Evolutionary conservation across 352 stramenopile genomes (phyloP), one percentile per base, ranked within the genome.

Genomic region (Pythium aristosporum): DNA sequence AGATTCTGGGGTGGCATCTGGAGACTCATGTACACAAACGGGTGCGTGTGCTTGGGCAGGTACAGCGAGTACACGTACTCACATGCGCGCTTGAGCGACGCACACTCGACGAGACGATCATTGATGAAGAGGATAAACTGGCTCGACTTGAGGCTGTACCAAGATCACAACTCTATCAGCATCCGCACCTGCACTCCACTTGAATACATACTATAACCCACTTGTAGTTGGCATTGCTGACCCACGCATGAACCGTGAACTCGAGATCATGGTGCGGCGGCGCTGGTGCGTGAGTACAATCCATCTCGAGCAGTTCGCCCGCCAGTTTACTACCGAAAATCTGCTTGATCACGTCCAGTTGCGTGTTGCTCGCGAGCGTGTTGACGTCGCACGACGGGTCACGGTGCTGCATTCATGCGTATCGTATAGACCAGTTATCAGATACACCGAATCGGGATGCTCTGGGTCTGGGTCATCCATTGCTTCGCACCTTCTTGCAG

Each of bases 21-120:
- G 32, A 99, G 75, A n/a, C 85, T 91, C n/a, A 99, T 72, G 79
- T 98, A 99, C 36, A 99, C 73, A 74, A 99, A 99, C n/a, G 96
- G 96, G 68, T 98, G 96, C 4, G 79, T 92, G 67, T 91, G 86
- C 73, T 97, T 98, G 7, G 95, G 95, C 28, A 98, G 67, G 69
- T 98, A 97, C 34, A 98, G 79, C 43, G 80, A 82, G 77, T 99
- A 99, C 3, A 98, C 82, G 44, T 94, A 94, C 75, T 99, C 96
- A 57, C 98, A 88, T 16, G 92, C 86, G 46, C 91, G 80, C 63
- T 98, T 97, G 32, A 99, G 81, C 50, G 82, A 74, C 47, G 80
- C 60, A 51, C 88, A 98, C 34, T 99, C 91, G 12, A 99, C 96
- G 13, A 99, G 78, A 11, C 98, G 91, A 55, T 98, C 77, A 76